Evolutionary conservation across 176 grass and related monocot genomes (phyloP), one percentile per base, ranked within the genome.

Genomic region (Hordeum marinum): DNA sequence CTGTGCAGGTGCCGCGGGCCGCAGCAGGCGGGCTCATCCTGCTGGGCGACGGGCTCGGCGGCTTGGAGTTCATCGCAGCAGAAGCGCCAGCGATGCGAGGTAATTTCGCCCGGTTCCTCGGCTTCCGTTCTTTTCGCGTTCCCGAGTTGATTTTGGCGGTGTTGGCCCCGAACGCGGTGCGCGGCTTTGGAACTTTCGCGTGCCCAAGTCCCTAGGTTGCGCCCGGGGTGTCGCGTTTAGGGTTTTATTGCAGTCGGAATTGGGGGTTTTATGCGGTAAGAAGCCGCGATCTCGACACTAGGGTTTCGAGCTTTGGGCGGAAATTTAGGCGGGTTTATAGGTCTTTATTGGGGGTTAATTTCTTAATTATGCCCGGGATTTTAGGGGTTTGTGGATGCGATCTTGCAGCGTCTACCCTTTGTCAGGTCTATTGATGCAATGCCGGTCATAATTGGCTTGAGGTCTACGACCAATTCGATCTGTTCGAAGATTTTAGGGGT

Each of bases 81-180:
- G 80, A 90, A 90, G 80, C 89, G 89, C 59, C 84, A 87, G 89
- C 89, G 89, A 7, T 90, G 84, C 89, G 58, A 87, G 89, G 89
- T 90, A 75, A 18, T 27, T 21, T 25, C 20, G 34, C 42, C 35
- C 13, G 65, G 7, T 23, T 41, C 24, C 1, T 13, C 17, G 13
- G n/a, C 2, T 20, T 40, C 29, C 40, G 17, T n/a, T n/a, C 15
- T 21, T 32, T 36, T 25, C 32, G 57, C n/a, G 21, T 12, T 43
- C 21, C 77, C 62, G 29, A 5, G 59, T 45, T 29, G 68, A 50
- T 77, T 57, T 35, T 24, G 23, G 45, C 68, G 11, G 17, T 11
- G 4, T 54, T 1, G 31, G 80, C 37, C 2, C 52, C 52, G 17
- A 14, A 7, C 5, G 37, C 17, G 23, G 1, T 13, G 34, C 26